A percentile compares a stretch with the other conserved stretches of the same genome.
Conservation (phyloP, 1,284 basidiomycete species). For the Papiliotrema flavescens region DNA sequence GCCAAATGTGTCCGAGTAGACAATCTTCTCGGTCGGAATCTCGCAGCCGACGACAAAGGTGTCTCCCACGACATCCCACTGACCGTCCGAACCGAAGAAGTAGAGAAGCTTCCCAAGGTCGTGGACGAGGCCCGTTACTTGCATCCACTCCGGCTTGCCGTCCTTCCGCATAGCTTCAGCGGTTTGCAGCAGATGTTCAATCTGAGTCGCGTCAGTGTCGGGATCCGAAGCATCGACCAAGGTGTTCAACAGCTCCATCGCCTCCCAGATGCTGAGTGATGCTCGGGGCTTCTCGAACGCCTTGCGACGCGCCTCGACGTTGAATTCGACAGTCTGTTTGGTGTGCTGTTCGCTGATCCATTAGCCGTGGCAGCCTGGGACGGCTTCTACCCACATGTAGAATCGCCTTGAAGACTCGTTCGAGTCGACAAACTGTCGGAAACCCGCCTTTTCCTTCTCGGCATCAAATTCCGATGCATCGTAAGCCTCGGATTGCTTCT, state of each 20-base stretch:
- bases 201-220: slow-evolving; percentile 62
- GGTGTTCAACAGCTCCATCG: slow-evolving; percentile 3
- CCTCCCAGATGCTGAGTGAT: slow-evolving; percentile 4
- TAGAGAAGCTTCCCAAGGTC: slow-evolving; percentile 78
- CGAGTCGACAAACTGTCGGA: slow-evolving; percentile 4
- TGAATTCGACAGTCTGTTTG: slow-evolving; percentile 7
- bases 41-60: slow-evolving; percentile 79
- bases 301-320: slow-evolving; percentile 1
- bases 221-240: slow-evolving; percentile 49
- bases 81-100: slow-evolving; percentile 68
- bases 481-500: slow-evolving; percentile 1
- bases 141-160: slow-evolving; percentile 68
- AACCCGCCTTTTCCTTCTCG: slow-evolving; percentile 1
- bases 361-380: not conserved
- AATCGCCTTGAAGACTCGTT: slow-evolving; percentile 36
- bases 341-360: slow-evolving; percentile 5
- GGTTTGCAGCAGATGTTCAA: slow-evolving; percentile 84
- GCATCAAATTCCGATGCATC: slow-evolving; percentile 1
- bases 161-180: slow-evolving; percentile 85
- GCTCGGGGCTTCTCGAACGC: slow-evolving; percentile 6
- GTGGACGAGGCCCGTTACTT: slow-evolving; percentile 76
- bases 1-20: slow-evolving; percentile 73
- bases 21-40: slow-evolving; percentile 67
- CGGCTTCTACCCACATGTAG: not conserved
- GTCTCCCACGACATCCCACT: slow-evolving; percentile 86